Conservation (phyloP, 306 rosid genomes). For the Rubus parviflorus region DNA sequence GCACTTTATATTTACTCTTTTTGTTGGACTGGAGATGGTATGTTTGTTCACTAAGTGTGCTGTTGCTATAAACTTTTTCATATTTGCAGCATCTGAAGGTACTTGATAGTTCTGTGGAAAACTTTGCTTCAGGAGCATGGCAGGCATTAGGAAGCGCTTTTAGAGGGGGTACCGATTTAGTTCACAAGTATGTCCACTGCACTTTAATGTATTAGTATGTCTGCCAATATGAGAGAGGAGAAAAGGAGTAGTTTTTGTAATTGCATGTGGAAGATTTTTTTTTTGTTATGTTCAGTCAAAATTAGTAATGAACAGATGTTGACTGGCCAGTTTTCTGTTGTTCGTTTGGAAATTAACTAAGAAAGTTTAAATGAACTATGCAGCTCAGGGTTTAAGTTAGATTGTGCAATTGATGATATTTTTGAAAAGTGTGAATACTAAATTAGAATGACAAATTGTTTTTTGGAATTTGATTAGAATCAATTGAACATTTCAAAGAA, state of each 20-base stretch:
- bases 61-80: conserved; percentile 14
- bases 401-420: background rate
- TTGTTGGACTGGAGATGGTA: background rate
- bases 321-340: conserved; percentile 6
- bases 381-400: no score
- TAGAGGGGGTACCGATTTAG: conserved; percentile 72
- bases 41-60: conserved; percentile 3
- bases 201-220: conserved; percentile 1
- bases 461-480: background rate
- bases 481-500: background rate
- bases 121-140: conserved; percentile 97
- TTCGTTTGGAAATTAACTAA: background rate
- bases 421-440: background rate
- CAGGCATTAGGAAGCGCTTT: conserved; percentile 84
- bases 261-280: background rate
- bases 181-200: conserved; percentile 61
- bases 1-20: background rate
- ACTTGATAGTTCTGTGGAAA: conserved; percentile 89
- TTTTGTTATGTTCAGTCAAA: conserved; percentile 1
- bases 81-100: conserved; percentile 72
- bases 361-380: background rate
- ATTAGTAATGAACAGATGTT: conserved; percentile 12
- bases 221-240: background rate
- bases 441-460: background rate
- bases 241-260: background rate